phyloP scores from a whole-genome alignment of 1,139 yeast species.

The Yamadazyma buinensis region DNA sequence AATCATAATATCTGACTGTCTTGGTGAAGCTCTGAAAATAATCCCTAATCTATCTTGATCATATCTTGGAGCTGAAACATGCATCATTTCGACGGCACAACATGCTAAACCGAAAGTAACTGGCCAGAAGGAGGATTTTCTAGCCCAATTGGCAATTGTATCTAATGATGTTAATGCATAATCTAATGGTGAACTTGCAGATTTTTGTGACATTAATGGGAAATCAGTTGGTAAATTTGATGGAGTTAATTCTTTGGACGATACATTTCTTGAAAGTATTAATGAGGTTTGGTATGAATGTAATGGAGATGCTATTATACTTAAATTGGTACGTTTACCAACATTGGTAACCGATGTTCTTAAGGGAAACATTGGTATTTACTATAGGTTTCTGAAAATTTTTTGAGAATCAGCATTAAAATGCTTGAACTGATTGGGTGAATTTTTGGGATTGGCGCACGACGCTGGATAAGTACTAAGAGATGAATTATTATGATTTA shows the following conservation, averaged over 20 bases:
- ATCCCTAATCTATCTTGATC: constrained; percentile 93
- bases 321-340: constrained; percentile 12
- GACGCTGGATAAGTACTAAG: too few species aligned
- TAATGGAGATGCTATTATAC: constrained; percentile 3
- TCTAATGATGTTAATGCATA: constrained; percentile 84
- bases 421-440: constrained; percentile 14
- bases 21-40: constrained; percentile 91
- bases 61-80: constrained; percentile 85
- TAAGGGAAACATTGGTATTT: constrained; percentile 1
- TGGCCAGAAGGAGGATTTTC: constrained; percentile 93
- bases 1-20: constrained; percentile 91
- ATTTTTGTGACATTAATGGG: constrained; percentile 44
- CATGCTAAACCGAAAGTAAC: constrained; percentile 90
- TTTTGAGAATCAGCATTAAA: constrained; percentile 17
- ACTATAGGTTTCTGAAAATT: constrained; percentile 3
- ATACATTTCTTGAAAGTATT: constrained; percentile 22
- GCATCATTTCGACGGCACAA: constrained; percentile 97
- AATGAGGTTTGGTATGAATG: background rate
- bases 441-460: constrained; percentile 6
- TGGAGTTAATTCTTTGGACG: constrained; percentile 46
- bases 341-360: constrained; percentile 6
- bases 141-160: constrained; percentile 85
- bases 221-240: constrained; percentile 40
- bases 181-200: constrained; percentile 56
- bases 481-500: too few species aligned